Evolutionary conservation across 2,329 filamentous ascomycete genomes (phyloP), one percentile per base, ranked within the genome.

Genomic region (Ophiocordyceps unilateralis): DNA sequence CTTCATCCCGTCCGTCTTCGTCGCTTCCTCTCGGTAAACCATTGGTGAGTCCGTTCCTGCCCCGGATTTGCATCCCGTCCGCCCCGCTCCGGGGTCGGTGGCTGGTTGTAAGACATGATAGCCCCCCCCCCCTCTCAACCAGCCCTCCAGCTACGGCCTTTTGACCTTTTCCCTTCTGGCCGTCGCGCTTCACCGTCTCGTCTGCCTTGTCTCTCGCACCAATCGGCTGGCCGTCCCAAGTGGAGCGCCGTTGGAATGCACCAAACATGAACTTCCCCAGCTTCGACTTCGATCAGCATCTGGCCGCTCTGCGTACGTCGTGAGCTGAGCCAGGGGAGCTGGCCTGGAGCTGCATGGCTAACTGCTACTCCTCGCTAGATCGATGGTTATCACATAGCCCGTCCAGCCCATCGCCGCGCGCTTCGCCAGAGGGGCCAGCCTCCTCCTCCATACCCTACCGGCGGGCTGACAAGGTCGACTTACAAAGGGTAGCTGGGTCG

Each of bases 191-290:
- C 24, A 26, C 24, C 51, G 49, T 49, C 48, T 47, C 50, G 50
- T 55, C 50, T 50, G 57, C 58, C 51, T 48, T 50, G 49, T 53
- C 46, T 50, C 50, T 50, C 48, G 44, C 48, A 56, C 41, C 55
- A 58, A 60, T 61, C 63, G 57, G 59, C 47, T 51, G 48, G 52
- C 47, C 45, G 50, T 45, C 48, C 45, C 49, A 50, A 57, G 56
- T 60, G 56, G 55, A 60, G 58, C 51, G 48, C 47, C 47, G 34
- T 41, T 50, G 43, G 42, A 43, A 46, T 45, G 44, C 50, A 30
- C 43, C 45, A 5, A 60, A 47, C 50, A 66, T 66, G 63, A 64
- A 59, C 51, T 57, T 56, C 49, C 58, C 59, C 52, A 57, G 55
- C 48, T 46, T 53, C 45, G 54, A 57, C 52, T 57, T 40, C n/a